Base-by-base conservation (phyloP, 805 yeast genomes). In the Candida saitoana region DNA sequence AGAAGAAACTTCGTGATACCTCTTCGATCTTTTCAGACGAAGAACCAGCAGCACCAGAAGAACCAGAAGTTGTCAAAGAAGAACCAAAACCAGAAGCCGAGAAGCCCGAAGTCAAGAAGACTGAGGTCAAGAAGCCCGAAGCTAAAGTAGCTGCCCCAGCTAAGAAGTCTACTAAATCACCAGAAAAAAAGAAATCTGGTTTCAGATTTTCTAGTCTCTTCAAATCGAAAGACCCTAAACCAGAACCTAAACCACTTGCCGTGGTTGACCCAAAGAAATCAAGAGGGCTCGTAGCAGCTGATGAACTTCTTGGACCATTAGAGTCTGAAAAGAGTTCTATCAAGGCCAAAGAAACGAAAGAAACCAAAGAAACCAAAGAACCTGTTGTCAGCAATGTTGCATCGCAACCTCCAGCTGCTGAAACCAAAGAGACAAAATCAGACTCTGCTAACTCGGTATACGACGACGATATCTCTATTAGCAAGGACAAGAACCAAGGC, bases 21-120 rank as follows among this genome's bases (percentile, higher is more conserved):
- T 59, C 66, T 3, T 67, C 73, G 1, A 52, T 69, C 15, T 69
- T 69, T 45, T 54, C 69, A 1, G 64, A 50, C 12, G 71, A 64
- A 29, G 58, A 50, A 37, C 52, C 52, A 8, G 42, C 18, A 12
- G 41, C 43, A 19, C 49, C 44, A 35, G 54, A 54, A 36, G 47
- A n/a, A 30, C 39, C 41, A 32, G 12, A 42, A 33, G 40, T 44
- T 18, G 42, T 44, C 6, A 33, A 33, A 19, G 19, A n/a, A 33
- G 17, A 33, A 16, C 20, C 35, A 5, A 17, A 42, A 25, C 35
- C 37, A 30, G 33, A 35, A 20, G 43, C n/a, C n/a, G n/a, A n/a
- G n/a, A n/a, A n/a, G n/a, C n/a, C n/a, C n/a, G n/a, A n/a, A n/a
- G n/a, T 39, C 41, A 32, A 12, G 43, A 42, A 36, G 40, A 34